Conservation (phyloP, 192 early-diverging fungal species). For the Coemansia sp. region DNA sequence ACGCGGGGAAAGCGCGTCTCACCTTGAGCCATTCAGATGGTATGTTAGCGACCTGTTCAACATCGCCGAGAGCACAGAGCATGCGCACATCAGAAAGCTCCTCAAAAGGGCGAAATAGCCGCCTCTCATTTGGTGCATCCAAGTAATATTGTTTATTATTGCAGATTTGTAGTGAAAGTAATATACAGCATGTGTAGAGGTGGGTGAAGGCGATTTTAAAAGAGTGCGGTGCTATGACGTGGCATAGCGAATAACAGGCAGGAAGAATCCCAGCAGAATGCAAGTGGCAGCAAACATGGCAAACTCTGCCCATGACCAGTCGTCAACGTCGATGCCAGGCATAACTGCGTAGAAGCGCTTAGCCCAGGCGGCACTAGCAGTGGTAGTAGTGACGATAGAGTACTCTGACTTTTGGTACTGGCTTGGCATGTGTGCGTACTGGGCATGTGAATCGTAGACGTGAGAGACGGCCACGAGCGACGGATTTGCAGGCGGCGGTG, state of each 20-base stretch:
- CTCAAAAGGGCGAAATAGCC: background rate
- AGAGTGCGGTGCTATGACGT: background rate
- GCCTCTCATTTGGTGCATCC: too few species aligned
- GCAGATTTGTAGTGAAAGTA: background rate
- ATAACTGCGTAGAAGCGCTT: constrained; percentile 40
- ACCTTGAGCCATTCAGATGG: constrained; percentile 26
- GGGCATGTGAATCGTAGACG: constrained; percentile 13
- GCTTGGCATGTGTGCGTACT: background rate
- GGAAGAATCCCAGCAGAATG: constrained; percentile 37
- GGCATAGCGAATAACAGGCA: constrained; percentile 36
- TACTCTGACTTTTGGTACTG: constrained; percentile 15
- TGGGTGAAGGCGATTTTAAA: background rate
- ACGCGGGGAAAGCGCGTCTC: background rate
- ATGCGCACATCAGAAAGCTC: background rate
- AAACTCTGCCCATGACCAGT: constrained; percentile 56
- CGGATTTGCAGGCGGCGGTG: constrained; percentile 9
- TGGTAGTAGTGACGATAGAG: background rate
- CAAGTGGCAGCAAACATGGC: constrained; percentile 44
- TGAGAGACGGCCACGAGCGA: constrained; percentile 38
- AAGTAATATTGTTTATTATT: background rate
- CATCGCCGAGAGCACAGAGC: constrained; percentile 5
- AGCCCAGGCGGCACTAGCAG: constrained; percentile 9
- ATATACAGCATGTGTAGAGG: background rate
- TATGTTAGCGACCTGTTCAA: constrained; percentile 19
- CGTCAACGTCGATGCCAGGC: constrained; percentile 46